Conservation (phyloP, 2,329 filamentous ascomycete genomes). For the Achaetomium macrosporum region DNA sequence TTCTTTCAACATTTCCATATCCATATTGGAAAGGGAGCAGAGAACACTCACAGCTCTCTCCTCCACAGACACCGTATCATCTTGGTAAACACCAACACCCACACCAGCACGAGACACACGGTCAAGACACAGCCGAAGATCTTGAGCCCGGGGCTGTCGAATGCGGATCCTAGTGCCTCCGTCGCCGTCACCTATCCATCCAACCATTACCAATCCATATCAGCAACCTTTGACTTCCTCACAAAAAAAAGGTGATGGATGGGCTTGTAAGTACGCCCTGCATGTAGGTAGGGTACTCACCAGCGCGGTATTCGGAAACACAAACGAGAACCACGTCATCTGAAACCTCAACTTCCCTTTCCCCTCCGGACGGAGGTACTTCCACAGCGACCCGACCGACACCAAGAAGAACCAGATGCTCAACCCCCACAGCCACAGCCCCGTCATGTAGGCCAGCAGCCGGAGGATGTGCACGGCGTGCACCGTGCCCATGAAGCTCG, state of each 20-base stretch:
- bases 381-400: slow-evolving; percentile 68
- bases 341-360: slow-evolving; percentile 60
- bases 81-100: slow-evolving; percentile 60
- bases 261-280: too few relatives aligned
- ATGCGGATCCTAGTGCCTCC: slow-evolving; percentile 60
- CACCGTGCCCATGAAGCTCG: slow-evolving; percentile 1
- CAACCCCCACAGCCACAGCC: slow-evolving; percentile 75
- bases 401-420: slow-evolving; percentile 81
- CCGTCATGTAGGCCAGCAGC: slow-evolving; percentile 53
- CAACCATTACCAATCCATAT: not conserved
- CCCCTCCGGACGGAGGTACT: slow-evolving; percentile 50
- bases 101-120: slow-evolving; percentile 58
- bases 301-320: slow-evolving; percentile 74
- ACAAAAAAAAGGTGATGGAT: too few relatives aligned
- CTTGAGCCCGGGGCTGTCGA: slow-evolving; percentile 53
- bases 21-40: not conserved
- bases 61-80: slow-evolving; percentile 65
- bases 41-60: slow-evolving; percentile 47
- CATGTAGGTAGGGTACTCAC: too few relatives aligned
- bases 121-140: slow-evolving; percentile 65
- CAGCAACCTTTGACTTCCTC: not conserved
- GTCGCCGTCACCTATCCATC: slow-evolving; percentile 57
- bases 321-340: slow-evolving; percentile 81
- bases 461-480: slow-evolving; percentile 36
- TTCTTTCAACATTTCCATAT: not conserved